Base-by-base conservation (phyloP, 2,329 filamentous ascomycete species). In the Aschersonia sp. region DNA sequence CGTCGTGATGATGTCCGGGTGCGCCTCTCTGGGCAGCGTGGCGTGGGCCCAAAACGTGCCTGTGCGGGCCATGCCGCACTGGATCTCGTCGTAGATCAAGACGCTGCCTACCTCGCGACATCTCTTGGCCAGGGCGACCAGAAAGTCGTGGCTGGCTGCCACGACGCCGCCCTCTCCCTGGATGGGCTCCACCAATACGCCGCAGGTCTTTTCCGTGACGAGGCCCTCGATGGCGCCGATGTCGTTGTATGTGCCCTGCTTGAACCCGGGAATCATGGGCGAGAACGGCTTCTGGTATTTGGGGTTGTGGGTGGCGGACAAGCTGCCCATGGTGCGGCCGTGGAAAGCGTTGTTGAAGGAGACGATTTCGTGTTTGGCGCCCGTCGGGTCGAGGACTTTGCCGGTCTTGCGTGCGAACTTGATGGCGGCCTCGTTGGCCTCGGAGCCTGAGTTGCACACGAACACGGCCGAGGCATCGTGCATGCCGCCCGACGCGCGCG, bases 281-380 rank as follows among this genome's bases (percentile, higher is more conserved):
- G 86, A 74, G 61, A 98, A 98, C 0, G 92, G 92, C 56, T 83
- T 79, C 68, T 98, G 92, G 68, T 98, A 98, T 66, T 98, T 98
- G 14, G 88, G 87, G 68, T 97, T 98, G 44, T 89, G 92, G 5
- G 92, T 98, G 9, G 92, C 92, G n/a, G 87, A 94, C 43, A 98
- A 70, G 49, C 83, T 81, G 46, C 92, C 92, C 87, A 97, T 94
- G 12, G 92, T 97, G 50, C 92, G 83, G 57, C 92, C 92, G 66
- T 98, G 92, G 74, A 98, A 98, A 40, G 87, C 89, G 57, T 84
- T 83, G 57, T 86, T 70, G 72, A 97, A 98, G 12, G 87, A 94
- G 46, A 97, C 86, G 44, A 98, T 68, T 59, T 96, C 88, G 56
- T 78, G 66, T 69, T 97, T 95, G 22, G 65, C 67, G 44, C 85